Conservation (phyloP, 257 asterid species). For the Perilla frutescens region DNA sequence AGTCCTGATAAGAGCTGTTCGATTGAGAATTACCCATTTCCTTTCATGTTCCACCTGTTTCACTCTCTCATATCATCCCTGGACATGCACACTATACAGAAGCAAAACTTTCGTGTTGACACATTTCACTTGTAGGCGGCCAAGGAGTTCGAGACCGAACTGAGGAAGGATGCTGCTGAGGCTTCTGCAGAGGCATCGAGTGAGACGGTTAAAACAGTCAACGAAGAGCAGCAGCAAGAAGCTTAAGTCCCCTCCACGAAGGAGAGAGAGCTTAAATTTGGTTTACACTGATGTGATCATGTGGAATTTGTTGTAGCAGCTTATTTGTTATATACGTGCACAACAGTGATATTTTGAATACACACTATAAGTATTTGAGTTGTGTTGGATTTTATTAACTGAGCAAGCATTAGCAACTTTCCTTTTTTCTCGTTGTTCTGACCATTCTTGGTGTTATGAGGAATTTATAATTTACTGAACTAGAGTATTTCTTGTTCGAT, state of each 20-base stretch:
- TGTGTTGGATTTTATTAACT: not conserved
- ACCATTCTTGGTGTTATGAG: too few species aligned
- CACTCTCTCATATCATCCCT: not conserved
- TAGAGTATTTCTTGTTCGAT: too few species aligned
- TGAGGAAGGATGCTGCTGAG: conserved; percentile 67
- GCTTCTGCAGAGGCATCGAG: conserved; percentile 48
- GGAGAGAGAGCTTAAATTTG: conserved; percentile 42
- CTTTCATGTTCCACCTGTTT: not conserved
- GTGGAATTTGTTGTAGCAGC: conserved; percentile 23
- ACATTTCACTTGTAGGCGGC: conserved; percentile 63
- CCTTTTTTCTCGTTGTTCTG: too few species aligned
- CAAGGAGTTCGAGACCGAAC: conserved; percentile 84
- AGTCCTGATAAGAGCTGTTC: not conserved
- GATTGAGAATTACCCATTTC: not conserved
- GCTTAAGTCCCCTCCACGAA: conserved; percentile 43
- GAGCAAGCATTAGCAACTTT: too few species aligned
- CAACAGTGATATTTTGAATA: not conserved
- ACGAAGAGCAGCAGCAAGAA: conserved; percentile 52
- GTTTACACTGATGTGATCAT: not conserved
- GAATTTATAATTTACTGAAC: too few species aligned
- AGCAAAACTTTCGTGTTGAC: conserved; percentile 2
- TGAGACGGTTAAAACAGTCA: conserved; percentile 39
- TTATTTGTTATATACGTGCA: not conserved
- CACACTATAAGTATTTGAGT: not conserved
- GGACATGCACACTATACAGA: too few species aligned